phyloP scores from a whole-genome alignment of 768 basidiomycete species.

The Rhizopogon vulgaris region DNA sequence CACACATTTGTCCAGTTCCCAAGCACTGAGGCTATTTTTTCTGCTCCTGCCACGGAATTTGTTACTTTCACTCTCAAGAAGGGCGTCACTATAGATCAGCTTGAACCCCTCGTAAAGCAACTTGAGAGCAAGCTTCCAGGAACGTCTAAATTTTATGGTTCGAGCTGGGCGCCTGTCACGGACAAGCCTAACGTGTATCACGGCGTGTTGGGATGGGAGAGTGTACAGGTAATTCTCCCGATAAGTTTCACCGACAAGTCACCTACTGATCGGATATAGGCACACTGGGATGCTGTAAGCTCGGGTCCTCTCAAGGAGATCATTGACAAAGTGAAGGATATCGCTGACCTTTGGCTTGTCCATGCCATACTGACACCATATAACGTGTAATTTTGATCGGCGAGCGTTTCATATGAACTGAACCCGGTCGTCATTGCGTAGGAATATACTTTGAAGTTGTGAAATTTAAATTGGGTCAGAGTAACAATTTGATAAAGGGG shows the following conservation, averaged over 20 bases:
- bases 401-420: not conserved
- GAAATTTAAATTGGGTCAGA: not conserved
- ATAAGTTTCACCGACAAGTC: not conserved
- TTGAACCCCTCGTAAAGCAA: conserved; percentile 16
- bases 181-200: conserved; percentile 15
- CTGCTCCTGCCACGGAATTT: conserved; percentile 26
- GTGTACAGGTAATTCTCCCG: conserved; percentile 19
- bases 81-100: conserved; percentile 11
- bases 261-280: conserved; percentile 15
- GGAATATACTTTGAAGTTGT: not conserved
- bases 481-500: not conserved
- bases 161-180: conserved; percentile 21
- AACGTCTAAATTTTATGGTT: conserved; percentile 20
- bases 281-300: conserved; percentile 28
- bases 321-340: conserved; percentile 20
- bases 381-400: conserved; percentile 1
- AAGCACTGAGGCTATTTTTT: conserved; percentile 11
- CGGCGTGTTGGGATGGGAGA: conserved; percentile 34
- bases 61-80: conserved; percentile 27
- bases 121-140: conserved; percentile 16
- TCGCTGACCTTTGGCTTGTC: conserved; percentile 26
- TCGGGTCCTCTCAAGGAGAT: conserved; percentile 20
- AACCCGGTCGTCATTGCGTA: not conserved
- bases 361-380: conserved; percentile 20
- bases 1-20: conserved; percentile 17